These are phyloP conservation scores for Diaporthe sp. DNA, from an alignment of 2,329 filamentous ascomycete genomes.

Conservation along the genomic window DNA sequence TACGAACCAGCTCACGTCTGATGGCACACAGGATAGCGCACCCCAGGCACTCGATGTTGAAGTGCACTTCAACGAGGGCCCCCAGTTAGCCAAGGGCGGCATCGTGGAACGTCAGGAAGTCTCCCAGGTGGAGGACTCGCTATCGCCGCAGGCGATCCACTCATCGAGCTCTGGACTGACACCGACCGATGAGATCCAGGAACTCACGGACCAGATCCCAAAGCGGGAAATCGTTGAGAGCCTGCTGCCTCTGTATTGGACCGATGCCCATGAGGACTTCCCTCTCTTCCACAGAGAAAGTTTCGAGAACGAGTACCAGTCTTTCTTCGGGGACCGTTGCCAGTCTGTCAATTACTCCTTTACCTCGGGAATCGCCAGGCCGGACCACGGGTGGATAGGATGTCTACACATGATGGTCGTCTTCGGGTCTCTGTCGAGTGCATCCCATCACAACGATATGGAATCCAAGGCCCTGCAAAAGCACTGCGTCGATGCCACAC, in stretches of 20 bases:
- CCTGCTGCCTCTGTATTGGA: not conserved
- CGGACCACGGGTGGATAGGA: slow-evolving; percentile 21
- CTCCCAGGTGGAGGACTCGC: slow-evolving; percentile 8
- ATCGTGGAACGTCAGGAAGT: not conserved
- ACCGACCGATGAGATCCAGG: slow-evolving; percentile 21
- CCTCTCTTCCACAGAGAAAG: slow-evolving; percentile 13
- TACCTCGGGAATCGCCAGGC: not conserved
- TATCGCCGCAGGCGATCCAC: not conserved
- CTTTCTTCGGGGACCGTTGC: not conserved
- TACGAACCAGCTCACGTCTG: not conserved
- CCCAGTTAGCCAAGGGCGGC: not conserved
- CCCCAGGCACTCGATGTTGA: not conserved
- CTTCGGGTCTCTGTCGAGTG: slow-evolving; percentile 46
- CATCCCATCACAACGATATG: slow-evolving; percentile 38
- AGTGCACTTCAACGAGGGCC: not conserved
- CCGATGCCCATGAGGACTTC: slow-evolving; percentile 4
- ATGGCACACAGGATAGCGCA: not conserved
- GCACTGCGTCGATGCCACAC: slow-evolving; percentile 45
- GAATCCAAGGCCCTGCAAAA: slow-evolving; percentile 48
- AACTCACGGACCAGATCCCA: slow-evolving; percentile 10
- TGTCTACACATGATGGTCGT: slow-evolving; percentile 28
- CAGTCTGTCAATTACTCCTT: not conserved
- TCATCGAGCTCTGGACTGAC: not conserved
- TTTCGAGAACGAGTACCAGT: slow-evolving; percentile 16
- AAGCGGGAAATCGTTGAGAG: not conserved